A percentile compares a stretch with the other conserved stretches of the same genome.
Evolutionary conservation across 73 alveolate genomes (phyloP).

Genomic region (Blepharisma stoltei): DNA sequence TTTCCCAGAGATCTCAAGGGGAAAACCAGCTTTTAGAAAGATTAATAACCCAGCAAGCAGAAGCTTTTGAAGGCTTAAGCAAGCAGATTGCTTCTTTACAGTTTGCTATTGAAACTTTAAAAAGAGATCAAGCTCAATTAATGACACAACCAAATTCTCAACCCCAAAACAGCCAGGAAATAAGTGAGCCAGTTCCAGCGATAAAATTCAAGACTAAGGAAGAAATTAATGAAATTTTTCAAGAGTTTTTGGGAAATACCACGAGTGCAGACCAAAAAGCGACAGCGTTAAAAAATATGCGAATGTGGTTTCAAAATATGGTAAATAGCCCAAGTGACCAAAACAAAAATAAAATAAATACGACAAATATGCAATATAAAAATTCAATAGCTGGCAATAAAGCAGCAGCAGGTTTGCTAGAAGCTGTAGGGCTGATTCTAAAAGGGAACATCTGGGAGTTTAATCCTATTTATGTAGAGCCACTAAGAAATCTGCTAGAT

Average conservation of each 20-base stretch:
- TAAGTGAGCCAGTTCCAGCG: neutral
- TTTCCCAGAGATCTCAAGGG: too few relatives aligned
- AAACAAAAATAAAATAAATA: neutral
- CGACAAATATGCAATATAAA: conserved; percentile 12
- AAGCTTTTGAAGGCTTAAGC: neutral
- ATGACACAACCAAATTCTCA: too few relatives aligned
- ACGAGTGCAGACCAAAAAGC: neutral
- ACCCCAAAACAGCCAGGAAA: too few relatives aligned
- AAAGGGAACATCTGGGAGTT: neutral
- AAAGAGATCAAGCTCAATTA: neutral
- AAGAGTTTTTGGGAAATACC: neutral
- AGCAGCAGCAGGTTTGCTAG: neutral
- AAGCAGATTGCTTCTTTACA: neutral
- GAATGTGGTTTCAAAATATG: conserved; percentile 16
- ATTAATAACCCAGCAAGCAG: neutral
- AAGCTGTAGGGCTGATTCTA: neutral
- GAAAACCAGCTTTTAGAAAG: too few relatives aligned
- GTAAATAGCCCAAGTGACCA: neutral
- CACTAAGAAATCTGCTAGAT: too few relatives aligned
- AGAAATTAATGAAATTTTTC: neutral
- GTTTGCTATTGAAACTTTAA: neutral
- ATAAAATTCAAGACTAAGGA: neutral
- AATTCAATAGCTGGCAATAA: neutral
- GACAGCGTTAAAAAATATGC: neutral
- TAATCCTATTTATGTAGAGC: neutral